A percentile compares a stretch with the other conserved stretches of the same genome.
Conservation (phyloP, 2,329 filamentous ascomycete species). For the Xylariaceae sp. region DNA sequence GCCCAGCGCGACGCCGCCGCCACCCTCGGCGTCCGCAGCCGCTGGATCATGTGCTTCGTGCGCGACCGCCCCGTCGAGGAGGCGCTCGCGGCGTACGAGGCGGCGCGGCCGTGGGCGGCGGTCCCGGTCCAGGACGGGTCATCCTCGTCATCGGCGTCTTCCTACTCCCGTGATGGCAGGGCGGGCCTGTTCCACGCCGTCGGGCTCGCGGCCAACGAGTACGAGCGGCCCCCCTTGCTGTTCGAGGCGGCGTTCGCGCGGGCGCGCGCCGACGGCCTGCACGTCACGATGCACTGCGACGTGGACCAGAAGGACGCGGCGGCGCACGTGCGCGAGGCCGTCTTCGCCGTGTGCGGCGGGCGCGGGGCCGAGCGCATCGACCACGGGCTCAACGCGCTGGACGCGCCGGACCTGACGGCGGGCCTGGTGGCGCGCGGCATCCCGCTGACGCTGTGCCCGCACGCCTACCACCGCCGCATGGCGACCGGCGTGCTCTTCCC, state of each 20-base stretch:
- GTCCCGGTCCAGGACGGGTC: constrained; percentile 10
- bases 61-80: constrained; percentile 31
- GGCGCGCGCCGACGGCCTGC: constrained; percentile 32
- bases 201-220: constrained; percentile 39
- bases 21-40: constrained; percentile 23
- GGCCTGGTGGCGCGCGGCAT: constrained; percentile 25
- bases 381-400: constrained; percentile 33
- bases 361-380: constrained; percentile 29
- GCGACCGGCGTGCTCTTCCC: constrained; percentile 34
- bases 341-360: background rate
- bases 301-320: constrained; percentile 41
- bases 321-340: constrained; percentile 28
- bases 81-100: constrained; percentile 30
- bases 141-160: no score
- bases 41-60: constrained; percentile 36
- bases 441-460: constrained; percentile 34
- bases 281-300: constrained; percentile 43
- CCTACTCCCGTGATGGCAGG: no score
- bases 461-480: constrained; percentile 34
- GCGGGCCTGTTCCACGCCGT: constrained; percentile 36
- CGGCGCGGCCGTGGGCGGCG: constrained; percentile 30
- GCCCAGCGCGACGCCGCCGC: no score
- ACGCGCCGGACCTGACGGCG: constrained; percentile 24
- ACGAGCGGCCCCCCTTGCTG: constrained; percentile 34
- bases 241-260: constrained; percentile 33